phyloP scores from a whole-genome alignment of 2,329 filamentous ascomycete species.

The Sporothrix variecibatus region DNA sequence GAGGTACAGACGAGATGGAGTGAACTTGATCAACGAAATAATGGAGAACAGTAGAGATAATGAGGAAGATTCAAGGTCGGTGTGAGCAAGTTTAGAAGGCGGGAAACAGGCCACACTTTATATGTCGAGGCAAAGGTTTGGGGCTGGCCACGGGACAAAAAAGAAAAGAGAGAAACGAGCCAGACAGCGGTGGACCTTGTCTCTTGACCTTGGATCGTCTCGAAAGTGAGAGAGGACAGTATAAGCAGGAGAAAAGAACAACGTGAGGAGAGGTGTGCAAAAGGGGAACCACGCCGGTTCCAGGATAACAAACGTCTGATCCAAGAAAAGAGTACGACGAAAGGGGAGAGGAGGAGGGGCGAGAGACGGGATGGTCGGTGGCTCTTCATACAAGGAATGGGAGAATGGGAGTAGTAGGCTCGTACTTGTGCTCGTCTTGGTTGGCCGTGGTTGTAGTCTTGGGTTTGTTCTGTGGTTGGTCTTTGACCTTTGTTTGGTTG shows the following conservation, averaged over 20 bases:
- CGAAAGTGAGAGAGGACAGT: neutral
- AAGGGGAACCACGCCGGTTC: neutral
- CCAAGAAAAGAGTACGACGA: neutral
- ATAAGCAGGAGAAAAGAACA: neutral
- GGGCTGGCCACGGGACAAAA: neutral
- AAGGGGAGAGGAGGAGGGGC: neutral
- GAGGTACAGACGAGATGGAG: neutral
- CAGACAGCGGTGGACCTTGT: neutral
- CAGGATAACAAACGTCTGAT: slow-evolving; percentile 8
- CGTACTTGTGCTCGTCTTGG: neutral
- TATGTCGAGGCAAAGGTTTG: neutral
- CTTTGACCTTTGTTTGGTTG: neutral
- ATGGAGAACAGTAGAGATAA: neutral
- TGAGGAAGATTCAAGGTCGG: neutral
- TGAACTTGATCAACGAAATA: neutral
- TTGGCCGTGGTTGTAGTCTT: neutral
- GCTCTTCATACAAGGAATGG: neutral
- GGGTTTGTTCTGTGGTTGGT: neutral
- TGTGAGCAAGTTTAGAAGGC: neutral
- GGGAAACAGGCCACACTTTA: slow-evolving; percentile 12
- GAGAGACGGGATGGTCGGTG: slow-evolving; percentile 5
- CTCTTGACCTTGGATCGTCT: neutral
- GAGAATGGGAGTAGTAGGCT: neutral
- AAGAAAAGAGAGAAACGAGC: too few species aligned
- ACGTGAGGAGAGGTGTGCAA: neutral